phyloP scores from a whole-genome alignment of 139 green algal genomes.

The Closterium sp. region DNA sequence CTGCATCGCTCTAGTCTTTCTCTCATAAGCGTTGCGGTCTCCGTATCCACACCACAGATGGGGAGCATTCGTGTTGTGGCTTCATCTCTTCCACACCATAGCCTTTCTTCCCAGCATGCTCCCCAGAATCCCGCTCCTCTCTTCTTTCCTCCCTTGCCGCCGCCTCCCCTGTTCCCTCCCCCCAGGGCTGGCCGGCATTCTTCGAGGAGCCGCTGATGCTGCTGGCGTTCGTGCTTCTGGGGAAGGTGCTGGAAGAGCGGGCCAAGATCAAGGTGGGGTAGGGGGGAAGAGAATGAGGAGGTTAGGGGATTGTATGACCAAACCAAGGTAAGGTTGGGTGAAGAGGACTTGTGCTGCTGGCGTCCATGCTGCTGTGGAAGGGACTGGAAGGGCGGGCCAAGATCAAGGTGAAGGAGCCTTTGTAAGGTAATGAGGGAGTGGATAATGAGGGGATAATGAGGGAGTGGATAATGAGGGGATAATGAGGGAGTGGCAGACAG shows the following conservation, averaged over 20 bases:
- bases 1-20: too few species aligned
- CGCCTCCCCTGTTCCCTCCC: not conserved
- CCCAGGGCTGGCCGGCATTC: slow-evolving; percentile 79
- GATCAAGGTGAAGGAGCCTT: slow-evolving; percentile 62
- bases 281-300: slow-evolving; percentile 83
- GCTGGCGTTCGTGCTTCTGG: slow-evolving; percentile 68
- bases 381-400: slow-evolving; percentile 91
- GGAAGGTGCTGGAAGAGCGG: slow-evolving; percentile 75
- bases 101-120: not conserved
- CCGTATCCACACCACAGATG: too few species aligned
- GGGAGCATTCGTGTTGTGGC: too few species aligned
- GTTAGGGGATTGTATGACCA: slow-evolving; percentile 79
- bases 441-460: too few species aligned
- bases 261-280: slow-evolving; percentile 76
- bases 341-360: slow-evolving; percentile 96
- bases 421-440: too few species aligned
- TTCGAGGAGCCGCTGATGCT: slow-evolving; percentile 95
- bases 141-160: not conserved
- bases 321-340: too few species aligned
- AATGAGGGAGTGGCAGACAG: too few species aligned
- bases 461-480: too few species aligned
- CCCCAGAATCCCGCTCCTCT: too few species aligned
- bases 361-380: slow-evolving; percentile 83
- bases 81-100: too few species aligned
- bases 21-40: too few species aligned